These are phyloP conservation scores for Wickerhamomyces xylosicus DNA, from an alignment of 805 yeast genomes.

Conservation along the genomic window DNA sequence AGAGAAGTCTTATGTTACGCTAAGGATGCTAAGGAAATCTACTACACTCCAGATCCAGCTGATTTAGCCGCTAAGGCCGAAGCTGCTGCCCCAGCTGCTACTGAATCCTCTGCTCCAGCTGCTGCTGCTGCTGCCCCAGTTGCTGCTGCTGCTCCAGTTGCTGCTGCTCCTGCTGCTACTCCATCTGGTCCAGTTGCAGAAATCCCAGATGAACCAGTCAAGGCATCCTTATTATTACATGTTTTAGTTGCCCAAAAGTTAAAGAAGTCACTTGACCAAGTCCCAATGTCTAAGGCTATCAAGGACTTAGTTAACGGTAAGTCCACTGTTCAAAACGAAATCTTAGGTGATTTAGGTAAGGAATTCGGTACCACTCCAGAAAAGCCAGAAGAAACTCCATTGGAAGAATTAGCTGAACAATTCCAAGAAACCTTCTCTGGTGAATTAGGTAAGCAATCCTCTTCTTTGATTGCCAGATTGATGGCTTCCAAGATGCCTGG, in stretches of 20 bases:
- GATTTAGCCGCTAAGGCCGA: conserved; percentile 22
- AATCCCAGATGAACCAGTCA: conserved; percentile 82
- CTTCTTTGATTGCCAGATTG: conserved; percentile 80
- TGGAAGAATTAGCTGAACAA: conserved; percentile 88
- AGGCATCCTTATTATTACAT: conserved; percentile 74
- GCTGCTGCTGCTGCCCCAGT: conserved; percentile 46
- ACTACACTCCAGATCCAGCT: conserved; percentile 78
- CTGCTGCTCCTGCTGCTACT: conserved; percentile 53
- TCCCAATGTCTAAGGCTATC: conserved; percentile 86
- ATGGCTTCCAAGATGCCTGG: conserved; percentile 99
- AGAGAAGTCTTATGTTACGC: conserved; percentile 94
- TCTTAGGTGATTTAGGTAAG: conserved; percentile 95
- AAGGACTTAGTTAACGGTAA: conserved; percentile 98
- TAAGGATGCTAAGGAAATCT: conserved; percentile 92
- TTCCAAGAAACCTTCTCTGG: conserved; percentile 90
- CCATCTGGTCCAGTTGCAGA: conserved; percentile 75
- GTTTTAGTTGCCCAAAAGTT: conserved; percentile 91
- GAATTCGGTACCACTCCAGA: conserved; percentile 98
- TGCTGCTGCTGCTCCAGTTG: conserved; percentile 48
- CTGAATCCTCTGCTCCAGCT: conserved; percentile 36
- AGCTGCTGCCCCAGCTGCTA: conserved; percentile 21
- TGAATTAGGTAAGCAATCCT: conserved; percentile 85
- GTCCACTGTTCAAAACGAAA: conserved; percentile 97
- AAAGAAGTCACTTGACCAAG: conserved; percentile 79
- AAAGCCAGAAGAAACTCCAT: conserved; percentile 97